phyloP scores from a whole-genome alignment of 768 basidiomycete genomes.

The Suillus brevipes region DNA sequence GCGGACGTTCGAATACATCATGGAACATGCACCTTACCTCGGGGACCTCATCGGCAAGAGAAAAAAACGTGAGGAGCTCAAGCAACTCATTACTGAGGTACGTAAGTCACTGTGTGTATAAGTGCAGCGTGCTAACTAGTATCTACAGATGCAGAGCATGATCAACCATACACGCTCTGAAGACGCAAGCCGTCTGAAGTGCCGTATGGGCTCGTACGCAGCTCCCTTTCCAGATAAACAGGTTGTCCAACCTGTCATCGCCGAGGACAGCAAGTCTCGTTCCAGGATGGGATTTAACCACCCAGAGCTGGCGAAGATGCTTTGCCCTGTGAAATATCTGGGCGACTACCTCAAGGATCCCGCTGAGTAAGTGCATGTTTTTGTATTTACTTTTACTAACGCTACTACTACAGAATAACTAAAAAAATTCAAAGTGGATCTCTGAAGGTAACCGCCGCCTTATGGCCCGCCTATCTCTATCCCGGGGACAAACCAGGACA shows the following conservation, averaged over 20 bases:
- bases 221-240: not conserved
- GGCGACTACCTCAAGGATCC: not conserved
- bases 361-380: not conserved
- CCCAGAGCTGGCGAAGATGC: not conserved
- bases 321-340: conserved; percentile 7
- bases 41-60: not conserved
- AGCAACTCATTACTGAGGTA: not conserved
- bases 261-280: not conserved
- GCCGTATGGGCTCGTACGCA: not conserved
- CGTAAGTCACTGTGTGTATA: not conserved
- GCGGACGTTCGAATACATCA: not conserved
- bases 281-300: conserved; percentile 9
- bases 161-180: not conserved
- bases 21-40: conserved; percentile 1
- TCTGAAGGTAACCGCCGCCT: too few relatives aligned
- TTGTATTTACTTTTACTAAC: not conserved
- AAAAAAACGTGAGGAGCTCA: conserved; percentile 2
- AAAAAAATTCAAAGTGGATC: not conserved
- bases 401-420: not conserved
- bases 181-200: not conserved
- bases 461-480: too few relatives aligned
- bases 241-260: not conserved
- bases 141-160: conserved; percentile 1
- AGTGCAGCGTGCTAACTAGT: not conserved
- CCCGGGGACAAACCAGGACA: too few relatives aligned